Percentiles rank a stretch among this genome's conserved stretches.
phyloP scores from a whole-genome alignment of 148 eudicot species.

The Vaccinium corymbosum region DNA sequence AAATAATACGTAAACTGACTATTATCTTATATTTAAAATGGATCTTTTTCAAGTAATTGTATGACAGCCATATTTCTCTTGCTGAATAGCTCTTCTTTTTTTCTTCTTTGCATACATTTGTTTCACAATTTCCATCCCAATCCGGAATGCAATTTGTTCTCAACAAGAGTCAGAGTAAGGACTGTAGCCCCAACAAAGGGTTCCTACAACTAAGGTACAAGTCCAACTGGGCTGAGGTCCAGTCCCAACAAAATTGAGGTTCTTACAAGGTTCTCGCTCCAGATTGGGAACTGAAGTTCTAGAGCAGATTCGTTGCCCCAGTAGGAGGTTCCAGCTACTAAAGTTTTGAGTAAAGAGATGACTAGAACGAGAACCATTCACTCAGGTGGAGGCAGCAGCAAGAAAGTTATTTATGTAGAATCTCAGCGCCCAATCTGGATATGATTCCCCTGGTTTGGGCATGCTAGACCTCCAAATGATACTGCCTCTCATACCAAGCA shows the following conservation, averaged over 20 bases:
- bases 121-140: too few species aligned
- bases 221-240: neutral
- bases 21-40: neutral
- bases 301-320: neutral
- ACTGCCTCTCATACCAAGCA: slow-evolving; percentile 1
- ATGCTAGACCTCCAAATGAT: neutral
- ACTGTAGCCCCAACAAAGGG: neutral
- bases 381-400: neutral
- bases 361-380: neutral
- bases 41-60: too few species aligned
- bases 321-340: neutral
- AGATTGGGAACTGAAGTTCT: neutral
- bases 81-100: too few species aligned
- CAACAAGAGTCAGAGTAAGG: neutral
- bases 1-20: neutral
- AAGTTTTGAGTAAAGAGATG: neutral
- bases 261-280: neutral
- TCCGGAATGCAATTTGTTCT: neutral
- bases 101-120: too few species aligned
- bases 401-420: neutral
- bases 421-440: neutral
- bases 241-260: neutral
- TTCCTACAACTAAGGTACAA: neutral
- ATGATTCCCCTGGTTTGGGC: neutral
- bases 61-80: too few species aligned